Base-by-base conservation (phyloP, 805 yeast genomes). In the Kazachstania africana region DNA sequence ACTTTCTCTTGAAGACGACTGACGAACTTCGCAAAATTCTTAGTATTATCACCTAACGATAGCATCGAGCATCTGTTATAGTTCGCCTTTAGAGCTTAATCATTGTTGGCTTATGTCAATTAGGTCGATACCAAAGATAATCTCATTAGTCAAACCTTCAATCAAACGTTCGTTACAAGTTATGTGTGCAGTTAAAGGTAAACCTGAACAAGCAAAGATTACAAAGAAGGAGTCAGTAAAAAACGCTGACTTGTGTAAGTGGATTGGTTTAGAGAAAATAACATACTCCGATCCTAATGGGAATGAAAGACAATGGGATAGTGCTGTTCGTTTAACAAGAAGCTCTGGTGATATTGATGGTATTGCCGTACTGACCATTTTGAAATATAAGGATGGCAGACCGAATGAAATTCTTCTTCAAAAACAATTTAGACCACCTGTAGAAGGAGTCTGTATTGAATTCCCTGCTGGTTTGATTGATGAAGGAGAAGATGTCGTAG, bases 381-480 rank as follows among this genome's bases (percentile, higher is more conserved):
- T 85, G 31, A 66, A 72, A 39, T 48, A 50, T 28, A 57, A 63
- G 17, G 59, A 69, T 5, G 54, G 58, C 12, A 68, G 67, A 14
- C 68, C 74, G 3, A 73, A 70, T 38, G 57, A 62, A 22, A 63
- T 60, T 41, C 67, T 85, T 6, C 60, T 91, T 12, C 88, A 83
- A 50, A 83, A 82, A 50, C 98, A 88, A 54, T 88, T 79, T 60
- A 68, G 98, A 35, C 95, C 97, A 1, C 97, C 98, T 1, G 80
- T 79, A 3, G 78, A 69, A 32, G 88, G 84, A 13, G 83, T 88
- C 6, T 78, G 93, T 48, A 75, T 88, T 39, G 98, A 88, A 56
- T 68, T 87, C 52, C 98, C 98, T 1, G 98, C 98, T 1, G 98
- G 98, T 0, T 63, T 88, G 39, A 70, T 91, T 26, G 98, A 88